These are phyloP conservation scores for Chaetomium sp. DNA, from an alignment of 2,329 filamentous ascomycete genomes.

Conservation along the genomic window DNA sequence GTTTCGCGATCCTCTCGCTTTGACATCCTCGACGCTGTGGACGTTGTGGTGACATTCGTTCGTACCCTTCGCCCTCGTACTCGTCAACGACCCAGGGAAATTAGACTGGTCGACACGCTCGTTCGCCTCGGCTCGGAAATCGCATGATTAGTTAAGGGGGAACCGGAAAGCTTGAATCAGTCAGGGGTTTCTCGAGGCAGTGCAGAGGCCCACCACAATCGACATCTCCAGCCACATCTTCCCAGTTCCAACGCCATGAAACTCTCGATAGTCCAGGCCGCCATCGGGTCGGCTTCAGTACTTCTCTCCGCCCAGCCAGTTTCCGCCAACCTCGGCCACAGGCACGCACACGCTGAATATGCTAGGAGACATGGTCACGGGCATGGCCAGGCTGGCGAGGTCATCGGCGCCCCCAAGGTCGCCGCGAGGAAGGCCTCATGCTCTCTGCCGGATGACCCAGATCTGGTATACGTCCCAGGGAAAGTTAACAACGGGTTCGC, in stretches of 20 bases:
- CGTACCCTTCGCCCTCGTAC: background rate
- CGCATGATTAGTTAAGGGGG: background rate
- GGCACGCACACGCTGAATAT: constrained; percentile 42
- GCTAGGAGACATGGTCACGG: constrained; percentile 31
- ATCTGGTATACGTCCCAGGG: constrained; percentile 69
- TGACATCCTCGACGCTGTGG: constrained; percentile 7
- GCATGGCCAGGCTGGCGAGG: constrained; percentile 27
- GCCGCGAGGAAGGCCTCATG: constrained; percentile 62
- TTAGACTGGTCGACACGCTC: constrained; percentile 8
- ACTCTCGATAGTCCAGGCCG: constrained; percentile 52
- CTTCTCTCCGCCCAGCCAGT: constrained; percentile 49
- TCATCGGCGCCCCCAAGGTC: constrained; percentile 38
- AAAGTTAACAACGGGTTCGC: constrained; percentile 74
- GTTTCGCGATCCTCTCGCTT: constrained; percentile 19
- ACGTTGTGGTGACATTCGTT: constrained; percentile 12
- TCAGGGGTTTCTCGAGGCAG: constrained; percentile 5
- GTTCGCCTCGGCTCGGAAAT: background rate
- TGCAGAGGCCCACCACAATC: background rate
- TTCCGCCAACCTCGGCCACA: constrained; percentile 45
- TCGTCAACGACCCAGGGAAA: background rate
- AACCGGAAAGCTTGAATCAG: constrained; percentile 8
- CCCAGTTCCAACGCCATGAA: constrained; percentile 49
- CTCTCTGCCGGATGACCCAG: constrained; percentile 65
- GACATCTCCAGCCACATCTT: background rate
- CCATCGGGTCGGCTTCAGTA: constrained; percentile 52